Evolutionary conservation across 768 basidiomycete species (phyloP), one percentile per base, ranked within the genome.

Genomic region (Pleurotus cornucopiae): DNA sequence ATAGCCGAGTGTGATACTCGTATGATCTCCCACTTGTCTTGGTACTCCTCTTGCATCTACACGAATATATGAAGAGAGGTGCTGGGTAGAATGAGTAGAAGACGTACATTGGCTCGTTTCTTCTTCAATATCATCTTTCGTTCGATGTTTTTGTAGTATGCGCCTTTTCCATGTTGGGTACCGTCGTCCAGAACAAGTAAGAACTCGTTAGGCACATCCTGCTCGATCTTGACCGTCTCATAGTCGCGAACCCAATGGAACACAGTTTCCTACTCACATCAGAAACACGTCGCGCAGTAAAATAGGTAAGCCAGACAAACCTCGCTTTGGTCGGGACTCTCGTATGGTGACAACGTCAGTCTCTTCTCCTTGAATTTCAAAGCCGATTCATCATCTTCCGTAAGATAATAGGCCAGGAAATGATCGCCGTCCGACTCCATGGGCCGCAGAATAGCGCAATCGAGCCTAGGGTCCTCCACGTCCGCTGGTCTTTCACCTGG

Each of bases 351-450:
- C 56, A 76, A 61, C 6, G 63, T 66, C 38, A 66, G 70, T 23
- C 88, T 79, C 14, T 74, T 74, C 23, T 79, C 73, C 66, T 90
- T 91, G 72, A 90, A 86, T 58, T 75, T 69, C 14, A 81, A 54
- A 1, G 90, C 89, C 6, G 82, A 76, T 12, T 84, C 85, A 66
- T 93, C 90, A 30, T 88, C 84, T 63, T 82, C 77, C 1, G 91
- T 87, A 25, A 93, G 82, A 60, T 92, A 92, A 64, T 90, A 93
- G 9, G 90, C 84, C 55, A 94, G 71, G 81, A 93, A 93, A 45
- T 91, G 89, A 64, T 93, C 91, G 20, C 91, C 88, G 47, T 93
- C 91, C 2, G 88, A 85, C 66, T 89, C 88, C 88, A 91, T 91
- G 1, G 91, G 91, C 23, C 91, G 82, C 54, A 94, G 72, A 57